These are phyloP conservation scores for Cladosporium oxysporum DNA, from an alignment of 2,329 filamentous ascomycete genomes.

Conservation along the genomic window DNA sequence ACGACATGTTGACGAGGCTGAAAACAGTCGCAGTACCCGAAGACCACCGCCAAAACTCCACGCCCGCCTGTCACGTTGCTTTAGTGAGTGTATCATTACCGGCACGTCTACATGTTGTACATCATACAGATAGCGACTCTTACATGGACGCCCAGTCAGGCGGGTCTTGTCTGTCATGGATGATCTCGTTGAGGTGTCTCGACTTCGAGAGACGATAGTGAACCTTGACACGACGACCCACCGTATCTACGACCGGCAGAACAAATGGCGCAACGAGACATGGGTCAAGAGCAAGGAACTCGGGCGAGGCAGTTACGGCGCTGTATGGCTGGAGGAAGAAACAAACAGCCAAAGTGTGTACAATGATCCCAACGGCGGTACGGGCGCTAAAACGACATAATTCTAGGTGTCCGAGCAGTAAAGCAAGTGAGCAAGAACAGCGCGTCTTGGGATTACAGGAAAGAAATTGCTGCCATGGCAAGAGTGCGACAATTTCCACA, in stretches of 20 bases:
- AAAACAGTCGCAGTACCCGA: neutral
- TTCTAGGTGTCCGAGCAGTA: neutral
- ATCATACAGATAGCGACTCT: neutral
- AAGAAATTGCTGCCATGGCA: constrained; percentile 10
- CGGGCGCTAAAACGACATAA: neutral
- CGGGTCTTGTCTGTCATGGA: neutral
- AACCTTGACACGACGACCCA: neutral
- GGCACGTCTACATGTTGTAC: neutral
- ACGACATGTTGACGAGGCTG: neutral
- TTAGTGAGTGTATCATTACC: neutral
- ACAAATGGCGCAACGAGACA: neutral
- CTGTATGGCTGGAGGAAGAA: constrained; percentile 2
- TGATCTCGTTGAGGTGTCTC: constrained; percentile 3
- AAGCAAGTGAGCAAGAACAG: neutral
- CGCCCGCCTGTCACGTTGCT: neutral
- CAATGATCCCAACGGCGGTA: neutral
- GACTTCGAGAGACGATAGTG: constrained; percentile 1
- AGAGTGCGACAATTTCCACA: constrained; percentile 24
- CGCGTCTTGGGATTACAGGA: constrained; percentile 5
- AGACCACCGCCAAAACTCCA: neutral
- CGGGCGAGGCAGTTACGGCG: constrained; percentile 5
- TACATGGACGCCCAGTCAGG: neutral
- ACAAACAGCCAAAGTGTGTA: neutral
- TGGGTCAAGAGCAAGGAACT: constrained; percentile 11
- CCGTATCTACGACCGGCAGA: constrained; percentile 5